Evolutionary conservation across 257 asterid species (phyloP), one percentile per base, ranked within the genome.

Genomic region (Capsicum pubescens): DNA sequence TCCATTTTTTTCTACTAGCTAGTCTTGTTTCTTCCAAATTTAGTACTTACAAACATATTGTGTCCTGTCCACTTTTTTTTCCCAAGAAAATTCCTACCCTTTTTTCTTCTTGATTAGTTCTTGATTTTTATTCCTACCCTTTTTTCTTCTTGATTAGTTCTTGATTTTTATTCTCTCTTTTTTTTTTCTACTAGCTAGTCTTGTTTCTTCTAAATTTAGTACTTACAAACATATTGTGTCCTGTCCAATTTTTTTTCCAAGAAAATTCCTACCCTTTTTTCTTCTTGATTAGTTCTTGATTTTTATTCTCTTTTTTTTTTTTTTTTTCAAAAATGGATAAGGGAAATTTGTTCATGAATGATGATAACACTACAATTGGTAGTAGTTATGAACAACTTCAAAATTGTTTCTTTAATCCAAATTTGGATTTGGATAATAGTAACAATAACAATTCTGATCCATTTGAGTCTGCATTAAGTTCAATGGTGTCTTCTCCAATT

Each of bases 401-500:
- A 39, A 86, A 69, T 82, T 88, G 79, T 44, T 84, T 89, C 11
- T 86, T 87, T 88, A 88, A 86, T 84, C 89, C 93, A 61, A 90
- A 35, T 72, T 94, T 95, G 97, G 93, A 92, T 26, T 26, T 26
- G 32, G 32, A 26, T 26, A 26, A 26, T 6, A 90, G 86, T 63
- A 87, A 92, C n/a, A 50, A 85, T 83, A 93, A 91, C 79, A 95
- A 92, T 48, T 87, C 64, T 44, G 97, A 92, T 68, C 93, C 93
- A 35, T 91, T 93, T 44, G 95, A 94, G 87, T 95, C 98, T 2
- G 98, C 98, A 67, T 86, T 95, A 86, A 94, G 98, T 87, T 95
- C 99, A 7, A 94, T 94, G 95, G 99, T 94, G 6, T 95, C 99
- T 1, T 95, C 99, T 15, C 98, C 99, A 5, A 72, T 81, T 63